phyloP scores from a whole-genome alignment of 2,329 filamentous ascomycete species.

The Fusarium paranaense region DNA sequence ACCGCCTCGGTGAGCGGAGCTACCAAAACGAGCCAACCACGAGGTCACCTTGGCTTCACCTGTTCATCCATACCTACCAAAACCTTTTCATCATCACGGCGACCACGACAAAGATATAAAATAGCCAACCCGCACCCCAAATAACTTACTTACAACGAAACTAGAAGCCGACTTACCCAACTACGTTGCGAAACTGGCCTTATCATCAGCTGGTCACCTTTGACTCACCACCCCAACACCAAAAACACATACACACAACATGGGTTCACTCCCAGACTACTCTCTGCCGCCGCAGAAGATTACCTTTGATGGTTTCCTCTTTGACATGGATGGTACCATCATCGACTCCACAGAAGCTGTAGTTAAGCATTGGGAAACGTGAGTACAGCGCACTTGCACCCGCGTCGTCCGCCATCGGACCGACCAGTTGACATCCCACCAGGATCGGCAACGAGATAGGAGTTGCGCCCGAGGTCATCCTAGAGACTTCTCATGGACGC shows the following conservation, averaged over 20 bases:
- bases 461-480: conserved; percentile 84
- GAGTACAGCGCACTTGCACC: conserved; percentile 43
- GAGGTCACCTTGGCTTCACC: conserved; percentile 9
- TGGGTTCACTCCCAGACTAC: conserved; percentile 53
- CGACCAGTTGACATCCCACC: conserved; percentile 10
- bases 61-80: neutral
- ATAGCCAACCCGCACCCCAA: neutral
- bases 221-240: neutral
- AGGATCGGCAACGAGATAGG: conserved; percentile 87
- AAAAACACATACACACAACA: conserved; percentile 27
- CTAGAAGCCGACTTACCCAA: neutral
- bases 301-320: conserved; percentile 69
- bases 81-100: conserved; percentile 1
- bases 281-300: conserved; percentile 58
- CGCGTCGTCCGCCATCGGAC: neutral
- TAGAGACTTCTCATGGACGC: conserved; percentile 91
- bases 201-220: neutral
- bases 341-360: conserved; percentile 85
- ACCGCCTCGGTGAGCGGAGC: conserved; percentile 36
- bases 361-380: conserved; percentile 81
- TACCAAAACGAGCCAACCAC: conserved; percentile 38
- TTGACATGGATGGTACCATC: conserved; percentile 86
- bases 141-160: neutral
- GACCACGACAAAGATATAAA: neutral
- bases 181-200: neutral